These are phyloP conservation scores for Salix dunnii DNA, from an alignment of 345 rosid species.

Conservation along the genomic window DNA sequence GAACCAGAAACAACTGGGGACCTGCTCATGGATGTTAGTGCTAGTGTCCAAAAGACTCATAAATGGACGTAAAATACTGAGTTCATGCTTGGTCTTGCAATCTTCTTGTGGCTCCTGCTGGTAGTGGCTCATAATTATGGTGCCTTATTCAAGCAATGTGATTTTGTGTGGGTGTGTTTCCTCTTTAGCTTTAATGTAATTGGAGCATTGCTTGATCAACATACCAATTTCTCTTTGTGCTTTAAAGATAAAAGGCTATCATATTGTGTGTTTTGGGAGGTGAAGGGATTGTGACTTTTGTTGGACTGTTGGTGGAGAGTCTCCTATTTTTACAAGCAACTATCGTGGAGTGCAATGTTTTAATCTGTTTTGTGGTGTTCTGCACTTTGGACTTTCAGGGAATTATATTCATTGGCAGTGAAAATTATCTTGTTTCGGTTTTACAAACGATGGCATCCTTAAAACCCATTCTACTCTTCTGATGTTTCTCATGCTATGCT, in stretches of 20 bases:
- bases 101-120: neutral
- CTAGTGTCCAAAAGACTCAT: neutral
- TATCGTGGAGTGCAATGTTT: too few relatives aligned
- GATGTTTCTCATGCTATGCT: neutral
- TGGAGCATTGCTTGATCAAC: neutral
- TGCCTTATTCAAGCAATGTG: neutral
- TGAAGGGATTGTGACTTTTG: too few relatives aligned
- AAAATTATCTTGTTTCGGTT: neutral
- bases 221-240: neutral
- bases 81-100: neutral
- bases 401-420: too few relatives aligned
- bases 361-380: too few relatives aligned
- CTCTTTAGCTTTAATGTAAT: neutral
- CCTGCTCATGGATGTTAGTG: neutral
- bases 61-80: neutral
- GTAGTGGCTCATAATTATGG: neutral
- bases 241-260: neutral
- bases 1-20: neutral
- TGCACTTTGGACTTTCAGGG: too few relatives aligned
- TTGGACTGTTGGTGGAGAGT: too few relatives aligned
- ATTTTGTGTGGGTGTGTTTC: neutral
- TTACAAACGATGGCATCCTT: neutral
- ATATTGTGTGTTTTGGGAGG: neutral
- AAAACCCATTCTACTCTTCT: neutral
- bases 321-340: too few relatives aligned